These are phyloP conservation scores for Ilyonectria mors-panacis DNA, from an alignment of 2,329 filamentous ascomycete genomes.

Conservation along the genomic window DNA sequence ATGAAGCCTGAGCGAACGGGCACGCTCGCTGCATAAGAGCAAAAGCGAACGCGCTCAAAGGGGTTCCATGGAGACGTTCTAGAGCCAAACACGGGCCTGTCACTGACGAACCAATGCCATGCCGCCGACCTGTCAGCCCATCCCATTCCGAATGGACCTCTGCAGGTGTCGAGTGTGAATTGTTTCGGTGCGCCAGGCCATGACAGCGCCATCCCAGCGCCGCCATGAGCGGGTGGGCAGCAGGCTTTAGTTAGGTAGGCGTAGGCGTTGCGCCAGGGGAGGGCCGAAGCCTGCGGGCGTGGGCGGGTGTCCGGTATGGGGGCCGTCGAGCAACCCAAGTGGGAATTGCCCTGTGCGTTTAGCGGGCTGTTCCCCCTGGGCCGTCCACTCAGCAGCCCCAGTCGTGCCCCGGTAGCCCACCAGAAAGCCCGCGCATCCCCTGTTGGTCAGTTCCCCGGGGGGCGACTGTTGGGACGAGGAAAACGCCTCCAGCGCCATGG, in stretches of 20 bases:
- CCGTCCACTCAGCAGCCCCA: conserved; percentile 36
- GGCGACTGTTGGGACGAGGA: conserved; percentile 9
- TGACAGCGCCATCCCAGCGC: not conserved
- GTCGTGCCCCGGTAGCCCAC: conserved; percentile 22
- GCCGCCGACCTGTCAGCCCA: not conserved
- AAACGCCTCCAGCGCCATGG: conserved; percentile 7
- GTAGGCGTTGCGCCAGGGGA: not conserved
- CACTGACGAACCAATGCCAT: not conserved
- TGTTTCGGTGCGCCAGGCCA: not conserved
- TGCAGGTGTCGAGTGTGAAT: conserved; percentile 2
- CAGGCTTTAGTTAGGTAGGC: no score
- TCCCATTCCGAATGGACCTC: conserved; percentile 1
- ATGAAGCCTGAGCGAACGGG: not conserved
- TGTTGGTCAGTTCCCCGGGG: conserved; percentile 1
- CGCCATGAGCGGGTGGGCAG: not conserved
- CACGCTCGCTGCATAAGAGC: not conserved
- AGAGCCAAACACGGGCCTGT: conserved; percentile 7
- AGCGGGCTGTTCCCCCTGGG: conserved; percentile 12
- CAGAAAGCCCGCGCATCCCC: conserved; percentile 18
- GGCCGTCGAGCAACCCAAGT: conserved; percentile 1
- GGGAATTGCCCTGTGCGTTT: conserved; percentile 9
- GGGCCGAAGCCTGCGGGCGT: not conserved
- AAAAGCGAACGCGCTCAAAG: not conserved
- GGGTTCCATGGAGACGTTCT: not conserved
- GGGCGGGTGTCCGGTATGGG: conserved; percentile 1